Percentiles rank a stretch among this genome's conserved stretches.
These are phyloP conservation scores for Pueraria montana DNA, from an alignment of 306 rosid species.

Conservation along the genomic window DNA sequence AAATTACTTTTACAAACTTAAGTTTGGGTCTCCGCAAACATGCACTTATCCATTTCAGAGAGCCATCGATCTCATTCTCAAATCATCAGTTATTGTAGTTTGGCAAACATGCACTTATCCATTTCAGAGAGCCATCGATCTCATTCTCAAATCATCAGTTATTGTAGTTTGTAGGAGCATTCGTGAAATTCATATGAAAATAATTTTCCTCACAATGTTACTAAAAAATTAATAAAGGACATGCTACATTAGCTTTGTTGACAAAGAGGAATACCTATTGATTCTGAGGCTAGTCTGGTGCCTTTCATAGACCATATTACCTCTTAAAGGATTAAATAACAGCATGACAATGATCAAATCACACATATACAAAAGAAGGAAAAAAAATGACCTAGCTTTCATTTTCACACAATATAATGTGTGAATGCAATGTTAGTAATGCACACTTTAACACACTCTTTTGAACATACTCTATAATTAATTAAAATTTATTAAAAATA, in stretches of 20 bases:
- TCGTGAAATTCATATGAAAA: constrained; percentile 49
- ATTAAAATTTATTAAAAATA: no score
- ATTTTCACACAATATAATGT: not conserved
- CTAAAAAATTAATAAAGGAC: constrained; percentile 31
- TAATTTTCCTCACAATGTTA: constrained; percentile 37
- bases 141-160: constrained; percentile 48
- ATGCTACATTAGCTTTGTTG: constrained; percentile 58
- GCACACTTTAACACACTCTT: no score
- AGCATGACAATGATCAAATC: not conserved
- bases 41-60: constrained; percentile 51
- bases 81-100: constrained; percentile 40
- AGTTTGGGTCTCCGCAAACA: no score
- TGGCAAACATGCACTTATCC: no score
- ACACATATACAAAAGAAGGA: not conserved
- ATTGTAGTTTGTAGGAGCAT: constrained; percentile 32
- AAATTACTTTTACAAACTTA: no score
- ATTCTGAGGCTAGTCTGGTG: not conserved
- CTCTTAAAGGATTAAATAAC: not conserved
- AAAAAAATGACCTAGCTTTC: not conserved
- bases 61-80: constrained; percentile 48
- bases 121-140: constrained; percentile 49
- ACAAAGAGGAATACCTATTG: constrained; percentile 48
- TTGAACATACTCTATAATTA: no score
- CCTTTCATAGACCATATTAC: constrained; percentile 26
- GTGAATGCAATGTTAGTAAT: no score